Evolutionary conservation across 495 filamentous ascomycete genomes (phyloP).

Genomic region (Aspergillus funiculosus): DNA sequence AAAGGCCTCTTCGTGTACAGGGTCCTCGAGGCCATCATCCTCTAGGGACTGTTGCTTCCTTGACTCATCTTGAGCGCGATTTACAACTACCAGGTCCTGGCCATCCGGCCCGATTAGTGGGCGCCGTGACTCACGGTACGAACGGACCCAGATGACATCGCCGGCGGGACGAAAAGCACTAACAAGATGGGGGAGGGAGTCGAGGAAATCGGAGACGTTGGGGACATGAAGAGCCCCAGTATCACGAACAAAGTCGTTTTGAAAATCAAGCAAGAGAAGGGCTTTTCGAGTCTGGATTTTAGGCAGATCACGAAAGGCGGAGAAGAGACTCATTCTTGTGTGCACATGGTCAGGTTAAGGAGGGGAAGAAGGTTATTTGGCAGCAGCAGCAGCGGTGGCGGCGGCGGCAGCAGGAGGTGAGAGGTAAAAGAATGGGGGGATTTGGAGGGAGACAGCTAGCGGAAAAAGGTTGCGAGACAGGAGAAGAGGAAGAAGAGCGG

Average conservation of each 20-base stretch:
- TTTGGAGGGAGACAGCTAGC: background rate
- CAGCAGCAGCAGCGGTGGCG: too few relatives aligned
- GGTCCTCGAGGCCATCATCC: slow-evolving; percentile 22
- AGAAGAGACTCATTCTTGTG: slow-evolving; percentile 34
- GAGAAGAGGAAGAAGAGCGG: background rate
- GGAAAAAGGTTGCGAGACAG: slow-evolving; percentile 7
- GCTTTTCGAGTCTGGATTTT: slow-evolving; percentile 70
- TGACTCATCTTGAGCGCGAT: slow-evolving; percentile 17
- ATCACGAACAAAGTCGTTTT: slow-evolving; percentile 80
- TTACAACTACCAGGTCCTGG: slow-evolving; percentile 37
- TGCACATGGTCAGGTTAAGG: slow-evolving; percentile 12
- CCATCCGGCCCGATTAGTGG: slow-evolving; percentile 42
- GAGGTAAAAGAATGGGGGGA: background rate
- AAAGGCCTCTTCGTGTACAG: slow-evolving; percentile 58
- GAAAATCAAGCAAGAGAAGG: slow-evolving; percentile 77
- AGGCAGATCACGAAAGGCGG: slow-evolving; percentile 37
- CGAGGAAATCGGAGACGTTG: slow-evolving; percentile 59
- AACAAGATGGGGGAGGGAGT: slow-evolving; percentile 59
- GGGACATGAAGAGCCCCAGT: slow-evolving; percentile 63
- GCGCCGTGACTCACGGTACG: slow-evolving; percentile 61
- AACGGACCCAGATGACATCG: slow-evolving; percentile 84
- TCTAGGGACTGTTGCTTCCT: slow-evolving; percentile 8
- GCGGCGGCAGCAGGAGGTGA: background rate
- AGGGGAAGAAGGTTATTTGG: background rate
- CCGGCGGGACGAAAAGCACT: slow-evolving; percentile 69